Evolutionary conservation across 305 asterid genomes (phyloP), one percentile per base, ranked within the genome.

Genomic region (Plantago coronopus): DNA sequence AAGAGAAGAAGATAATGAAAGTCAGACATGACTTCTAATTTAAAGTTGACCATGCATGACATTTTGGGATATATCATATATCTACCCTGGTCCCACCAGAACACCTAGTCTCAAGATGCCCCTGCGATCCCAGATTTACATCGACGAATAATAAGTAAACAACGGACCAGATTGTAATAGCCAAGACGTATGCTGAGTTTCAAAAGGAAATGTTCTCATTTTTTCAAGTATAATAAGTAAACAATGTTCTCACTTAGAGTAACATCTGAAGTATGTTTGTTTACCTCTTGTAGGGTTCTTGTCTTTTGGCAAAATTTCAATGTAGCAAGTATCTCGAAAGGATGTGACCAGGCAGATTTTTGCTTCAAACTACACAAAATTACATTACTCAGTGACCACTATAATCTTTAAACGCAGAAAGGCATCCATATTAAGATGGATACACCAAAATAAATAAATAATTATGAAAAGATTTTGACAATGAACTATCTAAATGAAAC

Each of bases 311-410:
- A 91, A 88, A 73, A 91, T 91, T 68, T 91, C 98, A 48, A 91
- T 84, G 77, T 86, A 91, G 72, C 85, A 55, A 17, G 85, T 81
- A 50, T 91, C 98, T 17, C 96, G 87, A 27, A 91, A 91, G 21
- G 98, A 91, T 46, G 96, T 91, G 46, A 91, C 87, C 64, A 91
- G 68, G 67, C 96, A 88, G 53, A 91, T 86, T 72, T 91, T 91
- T 25, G 83, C 86, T 62, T 72, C 90, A 69, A 84, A 91, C 98
- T 91, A 71, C 76, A 77, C 31, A 69, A 63, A 62, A 14, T 46
- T 20, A 23, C 42, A 43, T 48, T 7, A 67, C 63, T 43, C 25
- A 5, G 25, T 61, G 46, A 18, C 37, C 46, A 17, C 48, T 31
- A 31, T 37, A 54, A 29, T 38, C 61, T 31, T 15, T 40, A 25